These are phyloP conservation scores for Vigna radiata DNA, from an alignment of 306 rosid genomes.

Conservation along the genomic window DNA sequence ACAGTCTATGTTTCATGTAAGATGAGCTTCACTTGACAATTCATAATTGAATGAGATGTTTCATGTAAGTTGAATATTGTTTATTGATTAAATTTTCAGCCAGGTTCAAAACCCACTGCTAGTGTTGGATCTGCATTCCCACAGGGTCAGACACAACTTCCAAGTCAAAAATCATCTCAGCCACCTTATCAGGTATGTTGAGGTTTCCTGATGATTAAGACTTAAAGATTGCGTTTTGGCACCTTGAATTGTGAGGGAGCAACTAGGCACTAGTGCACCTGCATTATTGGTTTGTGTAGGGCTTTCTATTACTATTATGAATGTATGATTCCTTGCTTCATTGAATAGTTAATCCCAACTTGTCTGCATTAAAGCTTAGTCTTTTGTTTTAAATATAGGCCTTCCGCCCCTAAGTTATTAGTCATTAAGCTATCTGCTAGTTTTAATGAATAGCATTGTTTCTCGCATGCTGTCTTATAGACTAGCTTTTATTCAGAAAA, in stretches of 20 bases:
- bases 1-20: constrained; percentile 89
- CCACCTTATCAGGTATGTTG: constrained; percentile 74
- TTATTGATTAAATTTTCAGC: constrained; percentile 58
- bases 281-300: constrained; percentile 30
- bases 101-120: constrained; percentile 73
- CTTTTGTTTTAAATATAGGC: constrained; percentile 14
- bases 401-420: background rate
- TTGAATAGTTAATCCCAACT: constrained; percentile 38
- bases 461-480: background rate
- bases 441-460: constrained; percentile 16
- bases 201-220: constrained; percentile 27
- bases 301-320: constrained; percentile 22
- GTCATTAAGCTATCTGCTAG: constrained; percentile 7
- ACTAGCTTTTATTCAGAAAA: background rate
- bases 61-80: constrained; percentile 25
- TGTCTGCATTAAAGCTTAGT: constrained; percentile 14
- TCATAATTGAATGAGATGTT: constrained; percentile 30
- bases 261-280: constrained; percentile 17
- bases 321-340: constrained; percentile 22
- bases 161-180: constrained; percentile 76
- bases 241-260: constrained; percentile 17
- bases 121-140: constrained; percentile 71
- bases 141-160: constrained; percentile 68
- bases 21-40: constrained; percentile 48
- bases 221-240: background rate